phyloP scores from a whole-genome alignment of 1,139 yeast species.

The Spencermartinsiella ligniputridi region DNA sequence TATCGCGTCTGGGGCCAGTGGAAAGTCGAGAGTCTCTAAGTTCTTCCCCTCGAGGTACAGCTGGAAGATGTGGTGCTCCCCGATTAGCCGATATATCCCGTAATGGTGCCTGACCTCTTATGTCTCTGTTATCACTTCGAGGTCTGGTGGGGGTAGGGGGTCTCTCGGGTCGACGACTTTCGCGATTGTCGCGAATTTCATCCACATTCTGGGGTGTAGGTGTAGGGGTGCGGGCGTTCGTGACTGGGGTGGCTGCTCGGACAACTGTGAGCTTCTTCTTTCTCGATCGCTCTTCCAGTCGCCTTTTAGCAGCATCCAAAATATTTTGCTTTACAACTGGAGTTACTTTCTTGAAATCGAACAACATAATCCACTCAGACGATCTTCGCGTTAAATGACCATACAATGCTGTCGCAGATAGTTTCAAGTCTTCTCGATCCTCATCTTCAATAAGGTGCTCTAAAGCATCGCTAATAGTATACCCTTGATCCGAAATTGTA shows the following conservation, averaged over 20 bases:
- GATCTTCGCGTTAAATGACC: conserved; percentile 66
- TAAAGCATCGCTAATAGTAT: conserved; percentile 46
- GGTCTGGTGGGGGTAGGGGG: neutral
- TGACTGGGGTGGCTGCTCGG: conserved; percentile 2
- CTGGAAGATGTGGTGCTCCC: conserved; percentile 7
- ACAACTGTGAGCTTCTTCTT: conserved; percentile 5
- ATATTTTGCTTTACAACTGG: conserved; percentile 21
- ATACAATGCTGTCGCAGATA: conserved; percentile 71
- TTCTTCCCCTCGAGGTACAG: conserved; percentile 4
- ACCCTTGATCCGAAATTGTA: conserved; percentile 63
- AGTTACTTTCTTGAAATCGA: conserved; percentile 25
- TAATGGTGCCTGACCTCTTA: conserved; percentile 3
- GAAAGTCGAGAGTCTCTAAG: no score
- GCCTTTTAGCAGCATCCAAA: conserved; percentile 19
- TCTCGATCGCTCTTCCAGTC: conserved; percentile 11
- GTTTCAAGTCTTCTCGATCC: conserved; percentile 70
- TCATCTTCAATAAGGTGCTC: conserved; percentile 51
- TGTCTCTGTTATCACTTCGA: neutral
- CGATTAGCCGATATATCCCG: conserved; percentile 8
- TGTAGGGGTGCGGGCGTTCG: neutral
- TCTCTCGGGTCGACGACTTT: neutral
- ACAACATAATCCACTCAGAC: conserved; percentile 48
- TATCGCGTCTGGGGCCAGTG: neutral
- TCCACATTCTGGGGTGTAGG: neutral
- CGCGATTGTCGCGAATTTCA: neutral